phyloP scores from a whole-genome alignment of 2,329 filamentous ascomycete genomes.

The Cercospora canescens region DNA sequence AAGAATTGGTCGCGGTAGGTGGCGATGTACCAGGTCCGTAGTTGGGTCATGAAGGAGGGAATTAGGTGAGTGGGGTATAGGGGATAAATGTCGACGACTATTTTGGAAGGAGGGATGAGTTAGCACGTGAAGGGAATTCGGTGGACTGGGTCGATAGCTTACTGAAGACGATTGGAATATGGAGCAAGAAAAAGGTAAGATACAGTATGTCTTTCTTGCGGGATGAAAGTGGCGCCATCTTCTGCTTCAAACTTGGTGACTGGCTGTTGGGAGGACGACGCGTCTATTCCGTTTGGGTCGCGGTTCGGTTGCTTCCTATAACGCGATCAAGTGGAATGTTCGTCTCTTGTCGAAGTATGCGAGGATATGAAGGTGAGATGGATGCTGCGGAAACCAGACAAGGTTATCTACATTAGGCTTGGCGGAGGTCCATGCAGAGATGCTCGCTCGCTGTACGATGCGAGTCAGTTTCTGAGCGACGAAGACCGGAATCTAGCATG shows the following conservation, averaged over 20 bases:
- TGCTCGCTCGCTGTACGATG: background rate
- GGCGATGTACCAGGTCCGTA: conserved; percentile 60
- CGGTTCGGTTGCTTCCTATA: background rate
- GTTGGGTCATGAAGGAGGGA: conserved; percentile 48
- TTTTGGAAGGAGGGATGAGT: background rate
- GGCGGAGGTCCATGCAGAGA: background rate
- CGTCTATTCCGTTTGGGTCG: too few relatives aligned
- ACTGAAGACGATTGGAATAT: conserved; percentile 64
- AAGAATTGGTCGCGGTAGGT: conserved; percentile 68
- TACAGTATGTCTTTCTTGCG: conserved; percentile 51
- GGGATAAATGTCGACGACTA: conserved; percentile 62
- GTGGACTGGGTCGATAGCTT: conserved; percentile 29
- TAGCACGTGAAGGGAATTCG: background rate
- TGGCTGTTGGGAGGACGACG: background rate
- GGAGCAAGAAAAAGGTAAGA: conserved; percentile 62
- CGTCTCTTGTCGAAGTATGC: background rate
- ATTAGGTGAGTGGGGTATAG: conserved; percentile 56
- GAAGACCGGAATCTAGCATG: background rate
- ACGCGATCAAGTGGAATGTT: background rate
- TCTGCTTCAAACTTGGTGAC: background rate
- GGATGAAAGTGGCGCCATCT: conserved; percentile 27
- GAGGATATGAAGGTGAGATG: background rate
- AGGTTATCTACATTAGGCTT: background rate
- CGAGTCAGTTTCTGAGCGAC: background rate
- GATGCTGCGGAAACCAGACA: background rate